Percentiles rank a stretch among this genome's conserved stretches.
Evolutionary conservation across 805 yeast genomes (phyloP).

Genomic region (Tetrapisispora iriomotensis): DNA sequence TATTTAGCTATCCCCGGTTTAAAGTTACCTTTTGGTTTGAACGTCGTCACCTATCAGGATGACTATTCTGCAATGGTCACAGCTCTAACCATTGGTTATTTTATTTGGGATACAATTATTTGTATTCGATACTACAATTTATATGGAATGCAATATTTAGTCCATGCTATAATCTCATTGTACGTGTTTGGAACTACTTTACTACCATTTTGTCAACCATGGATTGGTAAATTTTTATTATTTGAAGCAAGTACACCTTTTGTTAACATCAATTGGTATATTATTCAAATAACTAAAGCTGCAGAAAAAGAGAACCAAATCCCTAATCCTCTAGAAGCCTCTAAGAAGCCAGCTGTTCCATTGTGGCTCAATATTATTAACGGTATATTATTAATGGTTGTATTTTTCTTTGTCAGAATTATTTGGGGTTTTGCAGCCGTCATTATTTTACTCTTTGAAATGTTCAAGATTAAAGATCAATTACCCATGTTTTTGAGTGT

Average conservation of each 20-base stretch:
- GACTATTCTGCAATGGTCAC: constrained; percentile 70
- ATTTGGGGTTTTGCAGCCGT: constrained; percentile 82
- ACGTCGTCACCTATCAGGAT: constrained; percentile 55
- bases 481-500: constrained; percentile 40
- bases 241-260: constrained; percentile 90
- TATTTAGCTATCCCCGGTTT: constrained; percentile 50
- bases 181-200: constrained; percentile 49
- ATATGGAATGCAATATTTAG: constrained; percentile 70
- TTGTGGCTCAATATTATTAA: constrained; percentile 47
- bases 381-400: constrained; percentile 55
- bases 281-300: constrained; percentile 5
- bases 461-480: constrained; percentile 35
- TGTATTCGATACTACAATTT: constrained; percentile 51
- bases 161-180: constrained; percentile 71
- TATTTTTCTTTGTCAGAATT: constrained; percentile 70
- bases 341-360: constrained; percentile 25
- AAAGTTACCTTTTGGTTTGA: constrained; percentile 38
- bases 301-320: background rate
- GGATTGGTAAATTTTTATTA: constrained; percentile 69
- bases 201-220: constrained; percentile 68
- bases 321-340: background rate
- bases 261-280: constrained; percentile 80
- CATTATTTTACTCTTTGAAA: constrained; percentile 35
- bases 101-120: constrained; percentile 75
- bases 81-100: constrained; percentile 71